A percentile compares a stretch with the other conserved stretches of the same genome.
These are phyloP conservation scores for Inga oerstediana DNA, from an alignment of 306 rosid genomes.

Conservation along the genomic window DNA sequence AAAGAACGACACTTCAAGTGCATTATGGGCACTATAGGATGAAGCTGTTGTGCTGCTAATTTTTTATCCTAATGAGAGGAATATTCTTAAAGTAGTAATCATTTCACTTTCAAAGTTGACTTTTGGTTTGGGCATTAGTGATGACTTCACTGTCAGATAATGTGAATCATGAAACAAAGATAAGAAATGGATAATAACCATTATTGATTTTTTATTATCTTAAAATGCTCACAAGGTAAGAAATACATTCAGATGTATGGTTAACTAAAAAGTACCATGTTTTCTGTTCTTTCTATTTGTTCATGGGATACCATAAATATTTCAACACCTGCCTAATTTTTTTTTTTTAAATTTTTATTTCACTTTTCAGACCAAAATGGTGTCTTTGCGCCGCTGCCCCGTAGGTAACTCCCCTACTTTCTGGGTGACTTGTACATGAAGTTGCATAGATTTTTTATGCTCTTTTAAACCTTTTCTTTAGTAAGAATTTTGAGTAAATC, in stretches of 20 bases:
- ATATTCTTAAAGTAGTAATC: neutral
- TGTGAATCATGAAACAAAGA: neutral
- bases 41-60: neutral
- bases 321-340: neutral
- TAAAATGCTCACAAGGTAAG: neutral
- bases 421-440: neutral
- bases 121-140: neutral
- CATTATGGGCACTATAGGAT: neutral
- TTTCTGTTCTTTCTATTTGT: constrained; percentile 20
- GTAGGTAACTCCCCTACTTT: constrained; percentile 26
- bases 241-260: too few relatives aligned
- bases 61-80: neutral
- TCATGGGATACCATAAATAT: neutral
- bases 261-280: neutral
- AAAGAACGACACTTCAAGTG: too few relatives aligned
- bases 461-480: neutral
- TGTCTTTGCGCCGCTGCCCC: too few relatives aligned
- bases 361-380: too few relatives aligned
- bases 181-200: neutral
- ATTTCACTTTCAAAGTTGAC: neutral
- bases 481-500: neutral
- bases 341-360: too few relatives aligned
- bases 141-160: neutral
- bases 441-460: neutral
- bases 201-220: too few relatives aligned